Percentiles rank a stretch among this genome's conserved stretches.
These are phyloP conservation scores for Grosmannia huntii DNA, from an alignment of 2,329 filamentous ascomycete genomes.

Conservation along the genomic window DNA sequence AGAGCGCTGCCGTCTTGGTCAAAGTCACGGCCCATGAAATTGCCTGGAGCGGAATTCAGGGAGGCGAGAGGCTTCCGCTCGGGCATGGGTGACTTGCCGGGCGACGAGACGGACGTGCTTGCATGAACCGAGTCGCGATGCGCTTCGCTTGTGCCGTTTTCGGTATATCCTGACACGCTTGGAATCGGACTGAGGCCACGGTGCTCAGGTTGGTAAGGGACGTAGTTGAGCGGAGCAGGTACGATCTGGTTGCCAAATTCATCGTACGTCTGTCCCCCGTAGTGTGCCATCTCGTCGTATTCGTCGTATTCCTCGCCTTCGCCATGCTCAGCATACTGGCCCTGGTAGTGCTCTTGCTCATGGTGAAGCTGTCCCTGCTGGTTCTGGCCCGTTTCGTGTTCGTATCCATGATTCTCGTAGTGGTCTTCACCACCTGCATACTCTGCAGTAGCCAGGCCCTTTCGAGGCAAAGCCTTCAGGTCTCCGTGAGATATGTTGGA, in stretches of 20 bases:
- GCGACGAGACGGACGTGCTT: slow-evolving; percentile 40
- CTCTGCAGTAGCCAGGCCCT: slow-evolving; percentile 22
- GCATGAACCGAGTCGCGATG: slow-evolving; percentile 45
- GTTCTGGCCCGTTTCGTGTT: slow-evolving; percentile 20
- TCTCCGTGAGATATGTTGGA: slow-evolving; percentile 49
- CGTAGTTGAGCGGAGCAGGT: slow-evolving; percentile 49
- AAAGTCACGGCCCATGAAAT: slow-evolving; percentile 35
- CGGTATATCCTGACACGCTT: slow-evolving; percentile 77
- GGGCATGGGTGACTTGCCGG: slow-evolving; percentile 40
- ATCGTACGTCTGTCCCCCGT: slow-evolving; percentile 26
- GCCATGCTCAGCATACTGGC: slow-evolving; percentile 14
- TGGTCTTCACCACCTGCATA: slow-evolving; percentile 22
- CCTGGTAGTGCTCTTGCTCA: slow-evolving; percentile 4
- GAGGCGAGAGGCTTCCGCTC: slow-evolving; percentile 28
- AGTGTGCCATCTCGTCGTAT: slow-evolving; percentile 8
- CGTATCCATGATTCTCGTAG: slow-evolving; percentile 34
- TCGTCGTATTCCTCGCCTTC: slow-evolving; percentile 23
- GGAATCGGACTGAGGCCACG: slow-evolving; percentile 79
- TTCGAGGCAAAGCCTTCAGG: slow-evolving; percentile 39
- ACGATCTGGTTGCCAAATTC: slow-evolving; percentile 50
- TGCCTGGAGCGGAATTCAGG: slow-evolving; percentile 42
- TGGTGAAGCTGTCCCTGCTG: slow-evolving; percentile 15
- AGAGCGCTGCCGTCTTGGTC: slow-evolving; percentile 46
- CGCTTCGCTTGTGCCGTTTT: slow-evolving; percentile 46
- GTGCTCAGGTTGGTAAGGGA: slow-evolving; percentile 55